Evolutionary conservation across 164 flowering plant genomes (phyloP), one percentile per base, ranked within the genome.

Genomic region (Dillenia suffruticosa): DNA sequence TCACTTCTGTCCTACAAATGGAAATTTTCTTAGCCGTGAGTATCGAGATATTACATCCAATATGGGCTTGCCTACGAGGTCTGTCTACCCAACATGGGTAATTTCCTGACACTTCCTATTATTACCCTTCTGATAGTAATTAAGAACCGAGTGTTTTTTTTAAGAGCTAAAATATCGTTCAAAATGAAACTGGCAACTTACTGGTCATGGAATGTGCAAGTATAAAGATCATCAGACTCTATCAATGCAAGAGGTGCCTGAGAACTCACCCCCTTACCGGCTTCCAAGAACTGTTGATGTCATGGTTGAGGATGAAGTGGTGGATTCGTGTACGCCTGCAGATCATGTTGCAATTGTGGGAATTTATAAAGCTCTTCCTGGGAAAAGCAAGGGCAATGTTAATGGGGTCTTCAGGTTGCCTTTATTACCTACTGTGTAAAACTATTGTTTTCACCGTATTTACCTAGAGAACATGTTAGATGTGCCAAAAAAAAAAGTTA

Each of bases 161-260:
- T 49, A 46, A 53, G 7, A 57, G 12, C 19, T 8, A 14, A 43
- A 22, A 67, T 9, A 9, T 69, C 9, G 71, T 63, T 24, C 76
- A 92, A 97, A 97, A 92, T 84, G 97, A 92, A 2, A 77, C 77
- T 79, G 99, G 99, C 12, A 81, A 92, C 68, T 74, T 95, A 58
- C 63, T 95, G 77, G 97, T 95, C 59, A 82, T 77, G 99, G 99
- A 47, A 24, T 94, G 57, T 95, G 99, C 86, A 83, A 83, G 63
- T 95, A 95, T 73, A 95, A 95, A 69, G 97, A 95, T 61, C 99
- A 95, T 72, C 97, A 92, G 65, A 91, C 89, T 15, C 58, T 95
- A 51, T 89, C 99, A 51, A 84, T 95, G 92, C 99, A 94, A 77
- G 99, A 95, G 75, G 88, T 95, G 53, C 99, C 99, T 44, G 99